Evolutionary conservation across 345 rosid genomes (phyloP).

Genomic region (Dovyalis caffra): DNA sequence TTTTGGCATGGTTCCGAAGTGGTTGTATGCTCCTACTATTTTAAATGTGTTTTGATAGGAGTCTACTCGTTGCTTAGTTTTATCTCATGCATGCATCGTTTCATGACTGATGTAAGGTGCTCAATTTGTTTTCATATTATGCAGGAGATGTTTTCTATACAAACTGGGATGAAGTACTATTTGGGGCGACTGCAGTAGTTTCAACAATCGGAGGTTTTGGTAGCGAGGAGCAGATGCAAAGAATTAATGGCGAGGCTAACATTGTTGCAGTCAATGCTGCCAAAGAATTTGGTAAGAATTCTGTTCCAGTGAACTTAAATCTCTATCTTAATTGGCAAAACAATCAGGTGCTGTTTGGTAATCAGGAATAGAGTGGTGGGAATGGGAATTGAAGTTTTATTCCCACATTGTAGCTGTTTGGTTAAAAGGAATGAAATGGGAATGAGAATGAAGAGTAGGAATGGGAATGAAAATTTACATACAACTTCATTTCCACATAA

Average conservation of each 20-base stretch:
- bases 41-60: neutral
- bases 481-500: too few species aligned
- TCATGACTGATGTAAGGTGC: neutral
- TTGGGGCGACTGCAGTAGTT: slow-evolving; percentile 84
- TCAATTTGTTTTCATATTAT: slow-evolving; percentile 6
- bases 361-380: too few species aligned
- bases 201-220: slow-evolving; percentile 94
- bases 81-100: neutral
- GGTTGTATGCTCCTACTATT: neutral
- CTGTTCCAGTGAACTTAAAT: neutral
- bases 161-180: slow-evolving; percentile 94
- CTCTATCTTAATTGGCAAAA: neutral
- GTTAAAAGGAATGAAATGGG: too few species aligned
- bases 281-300: slow-evolving; percentile 63
- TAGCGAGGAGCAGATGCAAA: slow-evolving; percentile 84
- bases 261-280: slow-evolving; percentile 78
- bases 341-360: too few species aligned
- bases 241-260: slow-evolving; percentile 90
- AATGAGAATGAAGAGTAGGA: too few species aligned
- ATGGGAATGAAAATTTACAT: too few species aligned
- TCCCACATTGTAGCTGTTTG: too few species aligned
- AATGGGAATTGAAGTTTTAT: too few species aligned
- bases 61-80: neutral
- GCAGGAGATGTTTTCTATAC: slow-evolving; percentile 90
- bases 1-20: neutral